Base-by-base conservation (phyloP, 2,329 filamentous ascomycete species). In the Aaosphaeria arxii region DNA sequence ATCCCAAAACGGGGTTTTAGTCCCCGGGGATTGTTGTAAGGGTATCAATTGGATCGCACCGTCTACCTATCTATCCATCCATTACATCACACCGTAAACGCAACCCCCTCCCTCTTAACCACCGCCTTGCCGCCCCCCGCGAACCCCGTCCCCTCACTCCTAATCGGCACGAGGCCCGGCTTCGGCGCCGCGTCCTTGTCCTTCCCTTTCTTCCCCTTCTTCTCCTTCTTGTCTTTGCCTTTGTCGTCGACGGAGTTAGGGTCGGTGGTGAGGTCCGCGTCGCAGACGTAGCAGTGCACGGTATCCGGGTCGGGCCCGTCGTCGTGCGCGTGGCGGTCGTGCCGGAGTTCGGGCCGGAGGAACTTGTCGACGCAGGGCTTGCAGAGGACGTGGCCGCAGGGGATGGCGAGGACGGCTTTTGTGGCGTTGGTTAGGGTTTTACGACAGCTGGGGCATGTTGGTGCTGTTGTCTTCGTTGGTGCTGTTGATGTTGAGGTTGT, bases 351-450 rank as follows among this genome's bases (percentile, higher is more conserved):
- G 0, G 72, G 66, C 55, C 72, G 56, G 77, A 96, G 86, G 69
- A 97, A 95, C 63, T 91, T 88, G 46, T 85, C 81, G 11, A 91
- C 86, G 63, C 92, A 96, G 36, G 81, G 86, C 60, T 88, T 86
- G 71, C 92, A 99, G 24, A 96, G 72, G 1, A 97, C 91, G 66
- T 99, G 92, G 0, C 92, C 92, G 62, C 92, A 99, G 0, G 89
- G 88, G 66, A 89, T 91, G 2, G 89, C 85, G 44, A 96, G 76
- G 67, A 91, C 83, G 1, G 91, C 89, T 64, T 87, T 89, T 4
- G 88, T 88, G 3, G 88, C 81, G 65, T 97, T 97, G 42, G 83
- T 87, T 9, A 97, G 77, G 1, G 76, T 79, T 71, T 95, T 96
- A 56, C 87, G 84, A 72, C 92, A 99, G 41, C 87, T 86, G 0